These are phyloP conservation scores for Canavalia gladiata DNA, from an alignment of 306 rosid species.

Conservation along the genomic window DNA sequence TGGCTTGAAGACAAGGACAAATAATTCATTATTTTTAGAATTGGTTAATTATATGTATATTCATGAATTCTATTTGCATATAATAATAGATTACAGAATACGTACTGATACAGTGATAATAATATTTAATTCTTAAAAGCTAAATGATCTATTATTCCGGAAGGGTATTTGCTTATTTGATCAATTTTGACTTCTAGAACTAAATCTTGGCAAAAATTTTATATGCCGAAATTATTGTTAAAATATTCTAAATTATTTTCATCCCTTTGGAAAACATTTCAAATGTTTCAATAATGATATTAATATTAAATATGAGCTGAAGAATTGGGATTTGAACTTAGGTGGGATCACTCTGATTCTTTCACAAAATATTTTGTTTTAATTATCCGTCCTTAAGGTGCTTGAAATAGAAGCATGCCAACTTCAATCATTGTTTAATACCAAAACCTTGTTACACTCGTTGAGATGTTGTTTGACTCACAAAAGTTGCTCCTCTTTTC, in stretches of 20 bases:
- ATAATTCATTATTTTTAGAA: not conserved
- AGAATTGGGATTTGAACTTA: not conserved
- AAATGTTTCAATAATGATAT: not conserved
- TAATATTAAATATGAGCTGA: not conserved
- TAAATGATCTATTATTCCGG: no score
- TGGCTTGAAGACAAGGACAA: not conserved
- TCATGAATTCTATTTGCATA: not conserved
- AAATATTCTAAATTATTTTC: not conserved
- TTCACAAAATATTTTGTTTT: not conserved
- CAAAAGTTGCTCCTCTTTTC: constrained; percentile 2
- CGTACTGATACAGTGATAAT: not conserved
- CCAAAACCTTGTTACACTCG: not conserved
- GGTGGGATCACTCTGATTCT: not conserved
- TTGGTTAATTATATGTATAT: not conserved
- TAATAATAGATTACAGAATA: not conserved
- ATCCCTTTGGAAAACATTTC: not conserved
- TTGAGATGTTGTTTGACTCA: not conserved
- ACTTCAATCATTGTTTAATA: not conserved
- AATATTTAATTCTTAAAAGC: not conserved
- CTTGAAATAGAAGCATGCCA: not conserved
- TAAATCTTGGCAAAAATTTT: not conserved
- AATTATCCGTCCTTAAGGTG: not conserved
- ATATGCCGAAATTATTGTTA: not conserved
- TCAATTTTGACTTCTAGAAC: not conserved
- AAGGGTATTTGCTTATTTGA: not conserved